Evolutionary conservation across 73 alveolate genomes (phyloP), one percentile per base, ranked within the genome.

Genomic region (Blepharisma stoltei): DNA sequence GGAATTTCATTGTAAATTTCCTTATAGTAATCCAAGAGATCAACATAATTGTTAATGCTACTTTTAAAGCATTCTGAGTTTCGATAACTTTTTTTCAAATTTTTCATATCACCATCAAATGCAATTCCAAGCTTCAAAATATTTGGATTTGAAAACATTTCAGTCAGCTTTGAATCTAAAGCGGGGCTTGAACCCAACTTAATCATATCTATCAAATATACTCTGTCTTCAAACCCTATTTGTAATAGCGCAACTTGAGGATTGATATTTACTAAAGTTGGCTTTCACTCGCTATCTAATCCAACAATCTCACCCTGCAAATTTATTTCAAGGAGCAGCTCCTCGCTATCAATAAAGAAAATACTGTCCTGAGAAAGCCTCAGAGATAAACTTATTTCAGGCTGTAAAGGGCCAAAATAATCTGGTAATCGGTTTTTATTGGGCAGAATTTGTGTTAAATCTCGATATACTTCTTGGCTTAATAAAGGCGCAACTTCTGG

Each of bases 381-480:
- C 11, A 60, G 46, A 0, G 11, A 18, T 38, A 60, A 25, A 8
- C 23, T 38, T 18, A 18, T 25, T 2, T 9, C 11, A 25, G 45
- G 48, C 2, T 60, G n/a, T 60, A 60, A 60, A 60, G 73, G 73
- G 37, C 49, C 73, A 60, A 60, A 60, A 9, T 20, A n/a, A 18
- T 20, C 45, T 14, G 45, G 45, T 2, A 25, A 9, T 60, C 73
- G 1, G 2, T 14, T 25, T 8, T 20, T 25, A 8, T 60, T 38
- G 38, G 38, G 38, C 5, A 1, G 73, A 38, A 25, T 8, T 25
- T 60, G 38, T 18, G 5, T 60, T 4, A 60, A 60, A 38, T 60
- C 23, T 60, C 5, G 49, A 2, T 60, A 32, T 32, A 32, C 41
- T 3, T 60, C 45, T 20, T 14, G 48, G 18, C 45, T 25, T 14